Evolutionary conservation across 352 stramenopile species (phyloP).

Genomic region (Phytophthora capsici): DNA sequence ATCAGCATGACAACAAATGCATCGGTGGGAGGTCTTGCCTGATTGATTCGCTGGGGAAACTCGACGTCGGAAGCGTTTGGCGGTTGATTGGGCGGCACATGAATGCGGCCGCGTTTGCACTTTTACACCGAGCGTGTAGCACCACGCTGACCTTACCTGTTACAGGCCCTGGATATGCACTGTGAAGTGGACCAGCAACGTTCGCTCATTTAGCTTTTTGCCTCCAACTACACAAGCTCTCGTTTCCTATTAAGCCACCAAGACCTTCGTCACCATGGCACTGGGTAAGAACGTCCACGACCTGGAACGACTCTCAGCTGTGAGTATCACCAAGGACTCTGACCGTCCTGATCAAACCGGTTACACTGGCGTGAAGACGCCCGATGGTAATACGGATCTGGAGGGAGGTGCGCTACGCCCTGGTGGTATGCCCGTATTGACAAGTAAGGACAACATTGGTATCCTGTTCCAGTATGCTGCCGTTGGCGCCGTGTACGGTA

Average conservation of each 20-base stretch:
- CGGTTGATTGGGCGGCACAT: slow-evolving; percentile 4
- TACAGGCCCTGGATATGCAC: too few species aligned
- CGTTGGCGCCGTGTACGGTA: slow-evolving; percentile 18
- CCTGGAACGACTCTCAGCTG: slow-evolving; percentile 16
- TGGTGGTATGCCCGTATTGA: slow-evolving; percentile 18
- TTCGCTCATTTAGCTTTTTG: slow-evolving; percentile 23
- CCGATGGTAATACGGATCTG: slow-evolving; percentile 5
- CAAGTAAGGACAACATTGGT: slow-evolving; percentile 17
- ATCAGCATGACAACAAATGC: slow-evolving; percentile 9
- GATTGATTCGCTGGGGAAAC: slow-evolving; percentile 2
- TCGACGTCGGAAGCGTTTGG: slow-evolving; percentile 1
- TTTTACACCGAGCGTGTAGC: neutral
- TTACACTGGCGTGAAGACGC: slow-evolving; percentile 9
- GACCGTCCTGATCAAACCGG: slow-evolving; percentile 3
- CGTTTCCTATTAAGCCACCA: neutral
- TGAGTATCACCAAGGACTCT: slow-evolving; percentile 14
- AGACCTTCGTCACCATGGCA: neutral
- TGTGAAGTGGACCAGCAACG: too few species aligned
- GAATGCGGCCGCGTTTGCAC: neutral
- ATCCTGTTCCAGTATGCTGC: slow-evolving; percentile 20
- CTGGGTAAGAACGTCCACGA: slow-evolving; percentile 12
- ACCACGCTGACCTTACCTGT: neutral
- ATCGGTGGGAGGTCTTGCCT: neutral
- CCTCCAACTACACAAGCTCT: neutral
- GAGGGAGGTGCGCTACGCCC: slow-evolving; percentile 19